A percentile compares a stretch with the other conserved stretches of the same genome.
Conservation (phyloP, 352 stramenopile genomes). For the Globisporangium acanthophoron region DNA sequence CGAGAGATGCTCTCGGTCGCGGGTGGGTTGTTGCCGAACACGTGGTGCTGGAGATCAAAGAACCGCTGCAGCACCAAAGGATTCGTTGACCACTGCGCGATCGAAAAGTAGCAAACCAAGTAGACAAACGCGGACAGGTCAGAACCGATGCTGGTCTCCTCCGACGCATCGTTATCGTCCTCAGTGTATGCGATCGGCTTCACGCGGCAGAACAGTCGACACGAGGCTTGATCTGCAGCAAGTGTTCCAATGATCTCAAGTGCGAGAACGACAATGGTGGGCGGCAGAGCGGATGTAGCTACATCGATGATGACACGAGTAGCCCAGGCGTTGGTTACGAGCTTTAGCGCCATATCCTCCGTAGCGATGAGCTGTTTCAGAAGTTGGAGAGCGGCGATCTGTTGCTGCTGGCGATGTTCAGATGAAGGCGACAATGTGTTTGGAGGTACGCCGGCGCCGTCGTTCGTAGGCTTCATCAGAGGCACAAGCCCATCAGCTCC, state of each 20-base stretch:
- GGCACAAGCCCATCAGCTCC: too few relatives aligned
- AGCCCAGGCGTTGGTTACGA: slow-evolving; percentile 8
- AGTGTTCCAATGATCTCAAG: slow-evolving; percentile 2
- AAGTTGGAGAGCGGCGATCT: slow-evolving; percentile 3
- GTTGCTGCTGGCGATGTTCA: background rate
- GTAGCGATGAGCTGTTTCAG: slow-evolving; percentile 3
- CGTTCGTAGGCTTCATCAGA: too few relatives aligned
- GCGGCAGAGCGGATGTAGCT: background rate
- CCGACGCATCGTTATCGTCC: background rate
- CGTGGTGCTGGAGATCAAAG: slow-evolving; percentile 6
- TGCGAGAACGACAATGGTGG: slow-evolving; percentile 1
- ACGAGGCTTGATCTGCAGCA: slow-evolving; percentile 2
- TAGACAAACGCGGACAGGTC: background rate
- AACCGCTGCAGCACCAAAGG: slow-evolving; percentile 2
- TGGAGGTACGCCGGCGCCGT: background rate
- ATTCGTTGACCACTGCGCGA: slow-evolving; percentile 5
- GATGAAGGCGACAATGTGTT: background rate
- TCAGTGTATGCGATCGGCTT: background rate
- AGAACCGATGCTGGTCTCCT: background rate
- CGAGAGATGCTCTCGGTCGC: background rate
- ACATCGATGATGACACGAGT: slow-evolving; percentile 8
- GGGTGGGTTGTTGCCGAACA: background rate
- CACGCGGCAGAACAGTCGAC: slow-evolving; percentile 2
- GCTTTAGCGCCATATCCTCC: slow-evolving; percentile 2
- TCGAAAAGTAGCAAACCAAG: slow-evolving; percentile 4